Evolutionary conservation across 768 basidiomycete genomes (phyloP).

Genomic region (Hericium coralloides): DNA sequence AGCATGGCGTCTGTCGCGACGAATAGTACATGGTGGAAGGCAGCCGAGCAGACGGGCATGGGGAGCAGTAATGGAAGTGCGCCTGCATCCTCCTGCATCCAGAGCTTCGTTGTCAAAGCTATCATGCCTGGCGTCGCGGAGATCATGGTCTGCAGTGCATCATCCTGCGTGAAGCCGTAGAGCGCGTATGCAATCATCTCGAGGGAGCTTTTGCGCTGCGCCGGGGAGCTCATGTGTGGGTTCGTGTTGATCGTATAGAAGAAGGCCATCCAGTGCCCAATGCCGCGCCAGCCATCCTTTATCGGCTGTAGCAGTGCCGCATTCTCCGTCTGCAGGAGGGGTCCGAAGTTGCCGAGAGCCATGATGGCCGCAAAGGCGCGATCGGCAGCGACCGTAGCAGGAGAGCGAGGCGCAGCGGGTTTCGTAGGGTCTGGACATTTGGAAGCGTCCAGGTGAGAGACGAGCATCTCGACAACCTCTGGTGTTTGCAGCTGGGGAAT

Average conservation of each 20-base stretch:
- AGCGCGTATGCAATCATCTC: conserved; percentile 23
- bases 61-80: conserved; percentile 13
- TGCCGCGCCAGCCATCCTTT: conserved; percentile 25
- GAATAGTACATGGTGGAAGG: conserved; percentile 23
- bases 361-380: conserved; percentile 25
- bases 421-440: background rate
- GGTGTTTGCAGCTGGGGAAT: background rate
- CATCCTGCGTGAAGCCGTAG: conserved; percentile 22
- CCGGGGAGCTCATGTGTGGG: conserved; percentile 7
- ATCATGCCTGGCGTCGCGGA: conserved; percentile 23
- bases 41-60: conserved; percentile 23
- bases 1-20: conserved; percentile 14
- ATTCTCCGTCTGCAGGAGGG: conserved; percentile 14
- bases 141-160: conserved; percentile 22
- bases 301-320: conserved; percentile 17
- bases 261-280: conserved; percentile 30
- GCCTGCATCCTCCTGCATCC: conserved; percentile 24
- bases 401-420: background rate
- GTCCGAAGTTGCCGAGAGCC: conserved; percentile 24
- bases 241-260: conserved; percentile 22
- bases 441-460: background rate
- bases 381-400: conserved; percentile 11
- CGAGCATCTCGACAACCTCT: background rate
- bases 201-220: conserved; percentile 16
- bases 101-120: conserved; percentile 27